Conservation (phyloP, 1,284 basidiomycete species). For the Boletellus dicymbophilus region DNA sequence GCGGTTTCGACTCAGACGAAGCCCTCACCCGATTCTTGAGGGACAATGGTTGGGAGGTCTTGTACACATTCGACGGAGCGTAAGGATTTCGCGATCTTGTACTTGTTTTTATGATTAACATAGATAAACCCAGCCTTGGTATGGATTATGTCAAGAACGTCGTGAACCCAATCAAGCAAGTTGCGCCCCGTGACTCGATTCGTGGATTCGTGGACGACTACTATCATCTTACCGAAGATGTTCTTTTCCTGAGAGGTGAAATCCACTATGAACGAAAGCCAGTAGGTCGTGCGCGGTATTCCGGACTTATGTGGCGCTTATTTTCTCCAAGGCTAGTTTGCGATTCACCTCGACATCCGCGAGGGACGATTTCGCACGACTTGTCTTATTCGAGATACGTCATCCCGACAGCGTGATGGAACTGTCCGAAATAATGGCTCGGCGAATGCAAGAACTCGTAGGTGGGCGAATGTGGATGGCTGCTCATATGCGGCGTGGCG, state of each 20-base stretch:
- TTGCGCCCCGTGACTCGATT: constrained; percentile 36
- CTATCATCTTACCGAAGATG: constrained; percentile 32
- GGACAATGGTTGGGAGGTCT: constrained; percentile 38
- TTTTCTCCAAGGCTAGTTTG: constrained; percentile 37
- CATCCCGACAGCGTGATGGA: constrained; percentile 33
- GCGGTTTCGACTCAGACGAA: constrained; percentile 26
- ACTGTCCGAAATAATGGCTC: constrained; percentile 36
- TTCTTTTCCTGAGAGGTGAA: constrained; percentile 46
- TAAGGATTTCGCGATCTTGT: constrained; percentile 19
- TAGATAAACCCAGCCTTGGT: constrained; percentile 32
- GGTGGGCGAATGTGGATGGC: constrained; percentile 46
- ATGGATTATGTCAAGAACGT: constrained; percentile 49
- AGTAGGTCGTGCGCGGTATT: constrained; percentile 24
- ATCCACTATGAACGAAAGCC: constrained; percentile 47
- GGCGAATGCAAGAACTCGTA: constrained; percentile 37
- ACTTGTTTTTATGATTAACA: constrained; percentile 7
- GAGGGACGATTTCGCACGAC: constrained; percentile 35
- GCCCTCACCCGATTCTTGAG: constrained; percentile 34
- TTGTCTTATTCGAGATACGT: constrained; percentile 38
- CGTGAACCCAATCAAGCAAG: constrained; percentile 39
- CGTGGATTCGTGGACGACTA: constrained; percentile 45
- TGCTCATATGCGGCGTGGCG: constrained; percentile 50
- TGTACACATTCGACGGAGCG: constrained; percentile 42
- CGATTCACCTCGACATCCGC: constrained; percentile 38
- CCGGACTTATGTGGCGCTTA: constrained; percentile 25